phyloP scores from a whole-genome alignment of 345 rosid genomes.

The Draba incana region DNA sequence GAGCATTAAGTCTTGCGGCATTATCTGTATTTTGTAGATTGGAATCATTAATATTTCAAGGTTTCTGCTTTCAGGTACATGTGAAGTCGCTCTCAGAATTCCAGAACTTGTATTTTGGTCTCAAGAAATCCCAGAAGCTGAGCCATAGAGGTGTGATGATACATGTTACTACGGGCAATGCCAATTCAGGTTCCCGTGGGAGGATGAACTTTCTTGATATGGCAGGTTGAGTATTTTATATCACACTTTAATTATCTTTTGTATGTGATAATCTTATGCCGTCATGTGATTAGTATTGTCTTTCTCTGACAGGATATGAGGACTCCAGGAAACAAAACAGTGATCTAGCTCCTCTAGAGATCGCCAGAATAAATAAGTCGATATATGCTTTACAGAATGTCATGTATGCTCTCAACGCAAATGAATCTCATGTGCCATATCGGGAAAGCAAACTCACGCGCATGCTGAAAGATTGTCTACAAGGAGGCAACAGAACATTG shows the following conservation, averaged over 20 bases:
- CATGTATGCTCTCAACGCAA: conserved; percentile 60
- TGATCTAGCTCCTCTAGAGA: conserved; percentile 49
- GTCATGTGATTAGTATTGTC: conserved; percentile 8
- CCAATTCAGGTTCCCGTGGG: conserved; percentile 40
- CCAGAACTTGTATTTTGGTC: conserved; percentile 48
- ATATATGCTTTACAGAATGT: conserved; percentile 75
- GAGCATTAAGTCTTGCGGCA: background rate
- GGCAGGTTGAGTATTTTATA: conserved; percentile 52
- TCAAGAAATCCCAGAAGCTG: conserved; percentile 40
- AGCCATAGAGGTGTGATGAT: conserved; percentile 68
- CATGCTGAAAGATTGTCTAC: conserved; percentile 71
- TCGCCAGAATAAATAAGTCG: conserved; percentile 58
- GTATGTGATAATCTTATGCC: background rate
- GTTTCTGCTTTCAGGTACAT: conserved; percentile 46
- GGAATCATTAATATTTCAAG: conserved; percentile 12
- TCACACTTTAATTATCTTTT: conserved; percentile 10
- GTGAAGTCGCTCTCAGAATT: conserved; percentile 61
- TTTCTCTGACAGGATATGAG: conserved; percentile 60
- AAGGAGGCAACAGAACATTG: conserved; percentile 53
- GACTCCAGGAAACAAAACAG: conserved; percentile 55
- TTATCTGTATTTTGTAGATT: conserved; percentile 8
- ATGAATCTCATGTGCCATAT: conserved; percentile 69
- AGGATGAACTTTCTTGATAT: conserved; percentile 77
- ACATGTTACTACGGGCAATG: conserved; percentile 38
- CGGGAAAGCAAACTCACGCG: conserved; percentile 79